These are phyloP conservation scores for Melanopsichium pennsylvanicum DNA, from an alignment of 1,284 basidiomycete genomes.

Conservation along the genomic window DNA sequence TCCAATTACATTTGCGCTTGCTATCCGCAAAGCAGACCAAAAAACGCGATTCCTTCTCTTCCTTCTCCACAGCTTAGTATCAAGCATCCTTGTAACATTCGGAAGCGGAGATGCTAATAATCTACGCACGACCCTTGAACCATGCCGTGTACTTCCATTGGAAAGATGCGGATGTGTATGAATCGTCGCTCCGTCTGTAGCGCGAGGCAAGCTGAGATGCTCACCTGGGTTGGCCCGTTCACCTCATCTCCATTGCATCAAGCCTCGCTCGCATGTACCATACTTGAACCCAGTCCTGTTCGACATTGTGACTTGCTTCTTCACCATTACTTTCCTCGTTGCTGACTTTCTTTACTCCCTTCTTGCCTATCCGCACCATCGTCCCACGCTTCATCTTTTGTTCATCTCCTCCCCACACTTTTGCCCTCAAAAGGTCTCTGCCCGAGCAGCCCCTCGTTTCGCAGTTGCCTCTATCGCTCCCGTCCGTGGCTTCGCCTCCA, in stretches of 20 bases:
- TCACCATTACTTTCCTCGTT: constrained; percentile 5
- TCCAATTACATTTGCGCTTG: too few species aligned
- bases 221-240: constrained; percentile 39
- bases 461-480: constrained; percentile 22
- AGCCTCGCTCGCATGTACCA: too few species aligned
- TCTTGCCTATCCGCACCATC: not conserved
- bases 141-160: constrained; percentile 20
- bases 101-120: too few species aligned
- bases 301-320: not conserved
- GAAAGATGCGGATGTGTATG: constrained; percentile 43
- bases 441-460: constrained; percentile 36
- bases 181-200: too few species aligned
- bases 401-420: not conserved
- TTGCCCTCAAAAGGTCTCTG: constrained; percentile 13
- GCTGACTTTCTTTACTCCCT: not conserved
- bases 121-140: too few species aligned
- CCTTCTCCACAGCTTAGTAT: too few species aligned
- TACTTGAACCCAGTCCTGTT: too few species aligned
- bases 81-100: too few species aligned
- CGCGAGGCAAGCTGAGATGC: too few species aligned
- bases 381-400: not conserved
- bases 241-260: too few species aligned
- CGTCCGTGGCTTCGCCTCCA: constrained; percentile 36
- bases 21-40: too few species aligned
- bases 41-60: too few species aligned